Percentiles rank a stretch among this genome's conserved stretches.
Conservation (phyloP, 257 asterid species). For the Thymus mandschuricus region DNA sequence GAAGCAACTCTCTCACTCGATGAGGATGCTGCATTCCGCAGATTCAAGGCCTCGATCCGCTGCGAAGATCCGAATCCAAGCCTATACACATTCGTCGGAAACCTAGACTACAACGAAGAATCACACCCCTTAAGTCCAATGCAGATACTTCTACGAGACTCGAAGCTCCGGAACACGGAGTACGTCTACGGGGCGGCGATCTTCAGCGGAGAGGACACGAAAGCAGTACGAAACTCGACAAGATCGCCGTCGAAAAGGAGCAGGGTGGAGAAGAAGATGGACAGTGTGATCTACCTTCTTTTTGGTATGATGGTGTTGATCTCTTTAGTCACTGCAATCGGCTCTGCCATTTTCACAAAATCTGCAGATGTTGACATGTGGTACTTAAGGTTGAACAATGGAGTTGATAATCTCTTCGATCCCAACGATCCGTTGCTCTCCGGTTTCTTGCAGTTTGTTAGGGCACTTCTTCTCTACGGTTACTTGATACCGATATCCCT, state of each 20-base stretch:
- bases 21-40: conserved; percentile 37
- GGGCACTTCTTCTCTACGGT: conserved; percentile 59
- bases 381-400: conserved; percentile 40
- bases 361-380: conserved; percentile 35
- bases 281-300: conserved; percentile 56
- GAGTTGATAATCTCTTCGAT: conserved; percentile 32
- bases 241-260: conserved; percentile 71
- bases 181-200: conserved; percentile 56
- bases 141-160: conserved; percentile 64
- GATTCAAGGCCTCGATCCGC: conserved; percentile 44
- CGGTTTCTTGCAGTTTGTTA: conserved; percentile 52
- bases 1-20: conserved; percentile 50
- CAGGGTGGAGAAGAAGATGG: conserved; percentile 59
- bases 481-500: conserved; percentile 76
- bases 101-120: conserved; percentile 38
- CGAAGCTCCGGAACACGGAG: conserved; percentile 71
- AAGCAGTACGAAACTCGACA: conserved; percentile 59
- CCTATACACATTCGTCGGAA: conserved; percentile 67
- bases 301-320: conserved; percentile 50
- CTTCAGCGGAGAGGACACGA: conserved; percentile 62
- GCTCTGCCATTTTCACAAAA: conserved; percentile 39
- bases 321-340: conserved; percentile 48
- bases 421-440: conserved; percentile 36
- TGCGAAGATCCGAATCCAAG: conserved; percentile 75
- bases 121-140: conserved; percentile 43